phyloP scores from a whole-genome alignment of 768 basidiomycete genomes.

The Suillus occidentalis region DNA sequence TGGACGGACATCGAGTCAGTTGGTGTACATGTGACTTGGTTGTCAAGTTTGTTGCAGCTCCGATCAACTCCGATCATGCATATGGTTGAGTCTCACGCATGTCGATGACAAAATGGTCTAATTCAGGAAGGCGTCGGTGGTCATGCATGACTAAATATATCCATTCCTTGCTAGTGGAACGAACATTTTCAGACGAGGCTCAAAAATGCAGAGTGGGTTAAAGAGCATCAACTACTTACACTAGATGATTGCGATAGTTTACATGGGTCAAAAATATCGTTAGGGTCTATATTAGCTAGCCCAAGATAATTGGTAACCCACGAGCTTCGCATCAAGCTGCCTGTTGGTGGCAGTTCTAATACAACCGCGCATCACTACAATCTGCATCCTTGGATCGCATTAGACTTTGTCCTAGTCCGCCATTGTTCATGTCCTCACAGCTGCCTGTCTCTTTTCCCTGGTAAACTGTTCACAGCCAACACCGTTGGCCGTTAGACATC shows the following conservation, averaged over 20 bases:
- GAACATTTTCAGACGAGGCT: too few species aligned
- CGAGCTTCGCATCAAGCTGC: neutral
- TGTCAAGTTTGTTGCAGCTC: neutral
- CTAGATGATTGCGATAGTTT: too few species aligned
- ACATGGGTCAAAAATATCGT: neutral
- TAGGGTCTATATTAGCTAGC: neutral
- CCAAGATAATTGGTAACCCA: neutral
- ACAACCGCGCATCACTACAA: constrained; percentile 9
- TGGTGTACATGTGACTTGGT: neutral
- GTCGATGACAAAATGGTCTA: neutral
- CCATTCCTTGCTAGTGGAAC: too few species aligned
- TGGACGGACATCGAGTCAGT: neutral
- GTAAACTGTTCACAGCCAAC: neutral
- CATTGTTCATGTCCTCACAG: constrained; percentile 3
- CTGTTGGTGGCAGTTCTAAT: neutral
- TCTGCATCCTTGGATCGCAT: constrained; percentile 28
- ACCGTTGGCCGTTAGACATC: neutral
- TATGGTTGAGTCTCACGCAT: neutral
- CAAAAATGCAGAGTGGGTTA: too few species aligned
- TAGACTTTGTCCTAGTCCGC: neutral
- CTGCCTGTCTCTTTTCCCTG: neutral
- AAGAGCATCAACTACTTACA: too few species aligned
- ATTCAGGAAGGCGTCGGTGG: too few species aligned
- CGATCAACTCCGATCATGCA: too few species aligned
- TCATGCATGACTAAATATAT: too few species aligned